Evolutionary conservation across 2,329 filamentous ascomycete species (phyloP), one percentile per base, ranked within the genome.

Genomic region (Epichloe scottii): DNA sequence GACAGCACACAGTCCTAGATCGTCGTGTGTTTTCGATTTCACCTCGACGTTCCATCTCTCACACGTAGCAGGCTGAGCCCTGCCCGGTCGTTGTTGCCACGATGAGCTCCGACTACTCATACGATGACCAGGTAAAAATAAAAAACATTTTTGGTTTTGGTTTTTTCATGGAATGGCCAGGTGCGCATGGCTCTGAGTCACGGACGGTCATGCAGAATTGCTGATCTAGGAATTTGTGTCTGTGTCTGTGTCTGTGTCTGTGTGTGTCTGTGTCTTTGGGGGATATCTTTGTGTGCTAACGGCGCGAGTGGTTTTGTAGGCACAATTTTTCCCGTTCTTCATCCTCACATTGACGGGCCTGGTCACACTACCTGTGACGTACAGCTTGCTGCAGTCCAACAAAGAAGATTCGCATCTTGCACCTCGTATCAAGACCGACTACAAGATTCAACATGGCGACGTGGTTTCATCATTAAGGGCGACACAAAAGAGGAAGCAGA

Each of bases 261-360:
- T 23, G 37, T 10, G 21, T 34, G 8, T 14, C 15, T 38, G 15
- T 47, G 19, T 37, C 7, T 45, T 35, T 19, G 30, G 14, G 11
- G 6, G 6, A 33, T 14, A 15, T 17, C 14, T 30, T 37, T 23
- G 44, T 10, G 23, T 49, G 49, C 52, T 56, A 50, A 55, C 42
- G 35, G 11, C 15, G 5, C 21, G 23, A 30, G 8, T 39, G 21
- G 21, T 3, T 33, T 39, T 38, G 10, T 43, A 93, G 81, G 90
- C 89, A 62, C 88, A 96, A 79, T 96, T 96, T 76, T 98, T 96
- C 77, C 93, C 94, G 59, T 95, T 95, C 79, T 98, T 98, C 76
- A 85, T 97, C 71, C 83, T 96, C 66, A 96, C 90, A 42, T 78
- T 97, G 63, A 82, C 85, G 56, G 83, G 84, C 63, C 81, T 98